These are phyloP conservation scores for Haplosporangium sp. DNA, from an alignment of 371 early-diverging fungal species.

Conservation along the genomic window DNA sequence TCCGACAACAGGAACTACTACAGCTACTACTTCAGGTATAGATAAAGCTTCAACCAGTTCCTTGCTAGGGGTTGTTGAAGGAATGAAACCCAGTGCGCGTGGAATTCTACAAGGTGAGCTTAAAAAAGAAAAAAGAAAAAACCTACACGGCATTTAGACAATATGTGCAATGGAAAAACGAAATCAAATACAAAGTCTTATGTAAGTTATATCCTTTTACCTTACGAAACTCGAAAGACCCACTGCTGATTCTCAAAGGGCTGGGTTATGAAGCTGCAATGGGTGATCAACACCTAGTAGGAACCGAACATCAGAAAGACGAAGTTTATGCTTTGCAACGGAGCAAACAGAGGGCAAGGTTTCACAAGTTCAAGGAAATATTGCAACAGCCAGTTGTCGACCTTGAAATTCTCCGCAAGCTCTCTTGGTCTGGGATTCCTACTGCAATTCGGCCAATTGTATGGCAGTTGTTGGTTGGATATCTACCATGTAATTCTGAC, in stretches of 20 bases:
- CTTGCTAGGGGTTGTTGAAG: slow-evolving; percentile 26
- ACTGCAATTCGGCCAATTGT: slow-evolving; percentile 84
- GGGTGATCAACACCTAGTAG: slow-evolving; percentile 52
- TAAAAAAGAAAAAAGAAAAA: not conserved
- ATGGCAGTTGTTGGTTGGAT: slow-evolving; percentile 94
- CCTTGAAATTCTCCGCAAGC: slow-evolving; percentile 79
- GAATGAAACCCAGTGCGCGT: slow-evolving; percentile 46
- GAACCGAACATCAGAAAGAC: slow-evolving; percentile 48
- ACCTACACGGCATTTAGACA: no score
- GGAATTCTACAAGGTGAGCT: slow-evolving; percentile 42
- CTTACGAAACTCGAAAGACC: slow-evolving; percentile 46
- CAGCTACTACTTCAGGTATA: not conserved
- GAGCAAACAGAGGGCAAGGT: slow-evolving; percentile 48
- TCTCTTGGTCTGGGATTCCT: slow-evolving; percentile 95
- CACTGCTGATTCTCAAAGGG: slow-evolving; percentile 40
- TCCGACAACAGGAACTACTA: not conserved
- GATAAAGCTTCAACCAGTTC: not conserved
- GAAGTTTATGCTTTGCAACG: slow-evolving; percentile 39
- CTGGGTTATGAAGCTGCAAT: slow-evolving; percentile 49
- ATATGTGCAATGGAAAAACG: not conserved
- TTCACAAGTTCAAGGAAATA: slow-evolving; percentile 77
- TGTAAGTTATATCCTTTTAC: not conserved
- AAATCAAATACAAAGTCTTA: not conserved
- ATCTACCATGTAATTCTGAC: slow-evolving; percentile 88
- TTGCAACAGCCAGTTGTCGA: slow-evolving; percentile 82